These are phyloP conservation scores for Leccinellum albellum DNA, from an alignment of 768 basidiomycete species.

Conservation along the genomic window DNA sequence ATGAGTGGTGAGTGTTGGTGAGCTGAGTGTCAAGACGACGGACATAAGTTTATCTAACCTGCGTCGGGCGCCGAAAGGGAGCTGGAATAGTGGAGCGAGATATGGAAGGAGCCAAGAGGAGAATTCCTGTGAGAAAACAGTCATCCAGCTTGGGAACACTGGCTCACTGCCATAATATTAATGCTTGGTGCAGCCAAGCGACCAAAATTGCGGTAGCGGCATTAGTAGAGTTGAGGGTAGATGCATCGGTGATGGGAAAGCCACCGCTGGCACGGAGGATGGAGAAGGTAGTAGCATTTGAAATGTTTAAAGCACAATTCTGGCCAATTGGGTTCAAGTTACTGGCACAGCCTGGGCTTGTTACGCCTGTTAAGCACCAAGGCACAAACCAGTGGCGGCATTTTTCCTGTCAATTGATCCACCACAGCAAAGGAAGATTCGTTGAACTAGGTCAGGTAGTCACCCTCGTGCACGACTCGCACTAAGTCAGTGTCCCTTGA, in stretches of 20 bases:
- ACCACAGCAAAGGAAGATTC: background rate
- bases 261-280: constrained; percentile 12
- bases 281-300: constrained; percentile 10
- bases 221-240: background rate
- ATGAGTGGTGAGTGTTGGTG: constrained; percentile 43
- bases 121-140: constrained; percentile 33
- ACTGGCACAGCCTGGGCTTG: background rate
- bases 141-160: constrained; percentile 14
- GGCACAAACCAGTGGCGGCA: background rate
- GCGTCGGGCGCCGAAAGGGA: constrained; percentile 43
- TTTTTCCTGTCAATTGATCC: background rate
- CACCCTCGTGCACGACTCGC: too few relatives aligned
- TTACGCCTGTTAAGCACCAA: constrained; percentile 9
- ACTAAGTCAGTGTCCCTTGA: too few relatives aligned
- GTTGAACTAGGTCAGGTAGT: too few relatives aligned
- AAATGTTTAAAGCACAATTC: constrained; percentile 3
- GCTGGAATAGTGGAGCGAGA: constrained; percentile 45
- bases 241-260: background rate
- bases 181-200: background rate
- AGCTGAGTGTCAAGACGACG: constrained; percentile 42
- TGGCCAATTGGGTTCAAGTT: background rate
- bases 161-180: constrained; percentile 17
- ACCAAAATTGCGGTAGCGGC: constrained; percentile 10
- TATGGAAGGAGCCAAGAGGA: constrained; percentile 47
- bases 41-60: constrained; percentile 41